A percentile compares a stretch with the other conserved stretches of the same genome.
Conservation (phyloP, 768 basidiomycete genomes). For the Termitomyces sp. region DNA sequence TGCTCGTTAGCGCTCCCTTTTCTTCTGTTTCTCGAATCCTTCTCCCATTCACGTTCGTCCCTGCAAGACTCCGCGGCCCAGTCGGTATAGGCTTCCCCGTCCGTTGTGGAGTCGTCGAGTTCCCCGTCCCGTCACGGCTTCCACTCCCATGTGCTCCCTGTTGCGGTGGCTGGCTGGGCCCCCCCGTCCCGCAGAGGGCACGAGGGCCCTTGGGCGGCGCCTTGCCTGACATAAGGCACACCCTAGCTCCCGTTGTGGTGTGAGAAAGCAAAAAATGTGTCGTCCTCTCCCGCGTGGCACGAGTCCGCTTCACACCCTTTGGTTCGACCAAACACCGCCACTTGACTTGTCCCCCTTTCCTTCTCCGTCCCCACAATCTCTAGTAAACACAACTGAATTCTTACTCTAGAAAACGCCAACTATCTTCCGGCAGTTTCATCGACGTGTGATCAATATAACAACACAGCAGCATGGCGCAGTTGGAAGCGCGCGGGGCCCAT, state of each 20-base stretch:
- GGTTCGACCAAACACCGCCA: neutral
- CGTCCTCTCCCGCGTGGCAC: neutral
- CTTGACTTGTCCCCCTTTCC: neutral
- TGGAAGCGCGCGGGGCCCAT: neutral
- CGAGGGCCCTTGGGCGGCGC: conserved; percentile 72
- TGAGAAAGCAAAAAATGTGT: neutral
- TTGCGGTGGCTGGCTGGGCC: conserved; percentile 25
- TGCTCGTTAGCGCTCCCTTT: conserved; percentile 17
- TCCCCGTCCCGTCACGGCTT: neutral
- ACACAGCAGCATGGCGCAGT: conserved; percentile 3
- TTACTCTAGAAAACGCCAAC: too few relatives aligned
- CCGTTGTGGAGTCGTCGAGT: neutral
- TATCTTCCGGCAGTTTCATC: too few relatives aligned
- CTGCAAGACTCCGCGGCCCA: conserved; percentile 6
- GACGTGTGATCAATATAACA: too few relatives aligned
- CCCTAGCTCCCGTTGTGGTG: neutral
- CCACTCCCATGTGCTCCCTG: conserved; percentile 20
- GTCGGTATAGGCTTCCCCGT: conserved; percentile 8
- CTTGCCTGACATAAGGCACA: conserved; percentile 62
- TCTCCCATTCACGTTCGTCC: conserved; percentile 1
- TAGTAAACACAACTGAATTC: too few relatives aligned
- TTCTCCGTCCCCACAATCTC: too few relatives aligned
- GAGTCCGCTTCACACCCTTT: neutral
- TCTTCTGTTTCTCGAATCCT: neutral
- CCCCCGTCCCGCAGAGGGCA: conserved; percentile 44